Base-by-base conservation (phyloP, 2,329 filamentous ascomycete species). In the Exophiala viscosa region DNA sequence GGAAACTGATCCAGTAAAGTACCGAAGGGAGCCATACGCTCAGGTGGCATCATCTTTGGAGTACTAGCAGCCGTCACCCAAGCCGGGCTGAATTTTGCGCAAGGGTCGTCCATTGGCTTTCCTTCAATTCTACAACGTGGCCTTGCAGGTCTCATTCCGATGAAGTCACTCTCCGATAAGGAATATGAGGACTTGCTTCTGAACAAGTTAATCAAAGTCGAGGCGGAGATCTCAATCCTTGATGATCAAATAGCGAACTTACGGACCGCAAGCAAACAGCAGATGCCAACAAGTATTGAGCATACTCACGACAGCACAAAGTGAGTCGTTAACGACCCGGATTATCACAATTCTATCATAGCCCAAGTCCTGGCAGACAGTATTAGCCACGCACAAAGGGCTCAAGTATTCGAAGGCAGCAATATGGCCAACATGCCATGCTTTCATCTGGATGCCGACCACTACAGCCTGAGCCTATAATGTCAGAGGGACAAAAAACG, bases 221-320 rank as follows among this genome's bases (percentile, higher is more conserved):
- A 93, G 59, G 86, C 82, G 1, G 86, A 92, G 56, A 90, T 93
- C 67, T 84, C 87, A 0, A 68, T 93, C 4, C 76, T 92, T 33
- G 87, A 93, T 63, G 88, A 92, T 48, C 83, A 82, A 64, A 88
- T 93, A 60, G 78, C 76, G 43, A 74, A 70, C 7, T 46, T 60
- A 5, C 45, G 43, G 31, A 41, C 50, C n/a, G 45, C 54, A 36
- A 49, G 38, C 35, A 15, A 48, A 20, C 39, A 55, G 40, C 33
- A 50, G n/a, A 34, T 5, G 6, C 17, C 43, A 7, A 33, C 28
- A 7, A 8, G 42, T 10, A 45, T 18, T 15, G 23, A 45, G n/a
- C 33, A 36, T 10, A 2, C 14, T 20, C 34, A 36, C 20, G 20
- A 42, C 17, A 42, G n/a, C 7, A 18, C 14, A 31, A 42, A 42